phyloP scores from a whole-genome alignment of 2,329 filamentous ascomycete genomes.

The Ophiostoma sp. region DNA sequence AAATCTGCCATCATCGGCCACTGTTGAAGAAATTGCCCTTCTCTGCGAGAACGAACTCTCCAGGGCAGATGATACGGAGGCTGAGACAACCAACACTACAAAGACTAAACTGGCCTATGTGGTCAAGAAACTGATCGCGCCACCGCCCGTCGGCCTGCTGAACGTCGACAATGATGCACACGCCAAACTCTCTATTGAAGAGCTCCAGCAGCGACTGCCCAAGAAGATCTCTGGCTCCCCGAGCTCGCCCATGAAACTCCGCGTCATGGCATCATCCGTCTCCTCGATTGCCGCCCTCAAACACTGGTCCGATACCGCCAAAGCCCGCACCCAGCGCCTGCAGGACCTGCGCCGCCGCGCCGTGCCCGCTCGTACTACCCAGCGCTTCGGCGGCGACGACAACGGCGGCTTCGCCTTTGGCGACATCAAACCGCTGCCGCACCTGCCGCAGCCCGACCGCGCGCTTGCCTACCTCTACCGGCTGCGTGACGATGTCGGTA shows the following conservation, averaged over 20 bases:
- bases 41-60: constrained; percentile 27
- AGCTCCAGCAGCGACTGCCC: background rate
- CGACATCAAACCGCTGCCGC: constrained; percentile 65
- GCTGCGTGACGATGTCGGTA: constrained; percentile 76
- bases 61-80: background rate
- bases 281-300: constrained; percentile 30
- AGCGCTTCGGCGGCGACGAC: constrained; percentile 48
- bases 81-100: background rate
- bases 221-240: background rate
- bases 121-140: constrained; percentile 30
- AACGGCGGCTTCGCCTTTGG: constrained; percentile 66
- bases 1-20: constrained; percentile 24
- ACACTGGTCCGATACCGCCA: constrained; percentile 26
- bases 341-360: constrained; percentile 20
- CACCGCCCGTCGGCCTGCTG: constrained; percentile 31
- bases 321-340: constrained; percentile 19
- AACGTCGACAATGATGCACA: constrained; percentile 28
- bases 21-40: constrained; percentile 30
- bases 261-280: constrained; percentile 32
- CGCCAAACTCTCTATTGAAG: constrained; percentile 20
- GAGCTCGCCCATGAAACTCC: constrained; percentile 28
- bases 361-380: constrained; percentile 16
- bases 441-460: constrained; percentile 70
- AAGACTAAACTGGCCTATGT: constrained; percentile 26
- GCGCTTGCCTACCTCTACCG: constrained; percentile 68